Evolutionary conservation across 1,139 yeast species (phyloP), one percentile per base, ranked within the genome.

Genomic region (Candida tropicalis): DNA sequence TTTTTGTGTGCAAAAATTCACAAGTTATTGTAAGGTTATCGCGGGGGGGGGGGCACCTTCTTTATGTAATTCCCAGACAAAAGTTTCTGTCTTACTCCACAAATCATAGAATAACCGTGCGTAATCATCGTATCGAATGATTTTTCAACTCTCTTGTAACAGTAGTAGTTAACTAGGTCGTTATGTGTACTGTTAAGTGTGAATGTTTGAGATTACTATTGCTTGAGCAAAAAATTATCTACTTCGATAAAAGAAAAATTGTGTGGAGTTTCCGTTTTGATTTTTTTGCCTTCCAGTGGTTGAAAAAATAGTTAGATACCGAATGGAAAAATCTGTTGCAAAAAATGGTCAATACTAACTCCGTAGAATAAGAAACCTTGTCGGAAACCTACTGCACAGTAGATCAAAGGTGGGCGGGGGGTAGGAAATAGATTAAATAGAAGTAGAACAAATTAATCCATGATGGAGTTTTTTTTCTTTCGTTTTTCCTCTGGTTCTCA

Each of bases 1-100:
- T n/a, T 25, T 25, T 25, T 25, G 33, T 29, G 20, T 16, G 33
- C 33, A 16, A 29, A 29, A 29, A 29, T 29, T 29, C 33, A 29
- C 33, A 29, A 16, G 35, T 18, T 20, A 18, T 5, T 4, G 2
- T 31, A 3, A 8, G 24, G 6, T 8, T 17, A 31, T 31, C 35
- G 35, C 35, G 35, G 35, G 35, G 35, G 33, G 27, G 10, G 15
- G 18, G 9, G 15, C 3, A 10, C n/a, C n/a, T n/a, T n/a, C n/a
- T 6, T 16, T 10, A 9, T n/a, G 18, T 29, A 16, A 12, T 2
- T n/a, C 22, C 12, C 35, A 31, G 24, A 31, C 23, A 31, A 17
- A 17, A 17, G n/a, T 28, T 26, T 12, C 12, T n/a, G 5, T 15
- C 20, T 28, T 31, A 31, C 35, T 31, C 35, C 35, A 31, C 35